Evolutionary conservation across 371 early-diverging fungal species (phyloP).

Genomic region (Syncephalastrum contaminatum): DNA sequence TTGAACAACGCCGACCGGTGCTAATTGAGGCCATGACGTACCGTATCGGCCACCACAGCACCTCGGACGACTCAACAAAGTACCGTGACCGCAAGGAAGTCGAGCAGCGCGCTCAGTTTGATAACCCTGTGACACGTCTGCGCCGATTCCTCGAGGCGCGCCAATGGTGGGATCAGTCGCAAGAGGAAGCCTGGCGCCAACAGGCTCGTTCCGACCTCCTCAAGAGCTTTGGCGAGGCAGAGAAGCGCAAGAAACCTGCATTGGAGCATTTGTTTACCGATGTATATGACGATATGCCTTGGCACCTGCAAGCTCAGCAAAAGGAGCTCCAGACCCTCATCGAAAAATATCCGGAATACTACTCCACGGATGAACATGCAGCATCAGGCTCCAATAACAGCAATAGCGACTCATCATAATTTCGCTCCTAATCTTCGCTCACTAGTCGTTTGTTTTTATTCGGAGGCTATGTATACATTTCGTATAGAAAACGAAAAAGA

Average conservation of each 20-base stretch:
- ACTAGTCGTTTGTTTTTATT: no score
- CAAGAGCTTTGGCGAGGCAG: conserved; percentile 79
- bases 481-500: background rate
- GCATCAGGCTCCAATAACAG: background rate
- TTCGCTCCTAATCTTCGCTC: no score
- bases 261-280: conserved; percentile 86
- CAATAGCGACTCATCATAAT: background rate
- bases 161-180: conserved; percentile 82
- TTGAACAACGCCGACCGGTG: conserved; percentile 83
- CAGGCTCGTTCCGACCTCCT: conserved; percentile 69
- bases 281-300: conserved; percentile 88
- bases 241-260: conserved; percentile 86
- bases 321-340: conserved; percentile 76
- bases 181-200: conserved; percentile 68
- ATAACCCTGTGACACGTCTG: conserved; percentile 90
- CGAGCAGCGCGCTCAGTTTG: conserved; percentile 72
- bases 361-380: conserved; percentile 57
- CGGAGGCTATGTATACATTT: no score
- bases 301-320: conserved; percentile 74
- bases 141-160: conserved; percentile 85
- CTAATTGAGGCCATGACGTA: conserved; percentile 97
- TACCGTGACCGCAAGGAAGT: conserved; percentile 85
- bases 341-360: conserved; percentile 88
- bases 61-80: conserved; percentile 96
- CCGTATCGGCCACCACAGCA: conserved; percentile 95